Base-by-base conservation (phyloP, 495 filamentous ascomycete genomes). In the Peziza echinospora region DNA sequence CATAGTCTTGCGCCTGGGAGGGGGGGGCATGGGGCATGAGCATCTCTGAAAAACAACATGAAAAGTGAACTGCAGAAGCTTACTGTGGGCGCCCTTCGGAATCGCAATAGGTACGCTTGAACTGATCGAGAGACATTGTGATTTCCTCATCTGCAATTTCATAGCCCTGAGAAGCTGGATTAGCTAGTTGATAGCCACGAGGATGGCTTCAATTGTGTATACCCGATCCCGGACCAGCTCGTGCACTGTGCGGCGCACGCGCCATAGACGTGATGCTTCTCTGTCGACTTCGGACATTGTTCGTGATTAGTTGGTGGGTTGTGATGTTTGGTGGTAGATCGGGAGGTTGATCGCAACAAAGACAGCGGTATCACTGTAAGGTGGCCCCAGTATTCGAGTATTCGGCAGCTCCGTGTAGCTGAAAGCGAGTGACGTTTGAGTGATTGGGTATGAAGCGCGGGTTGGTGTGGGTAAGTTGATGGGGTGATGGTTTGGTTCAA, bases 61-160 rank as follows among this genome's bases (percentile, higher is more conserved):
- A 17, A 37, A 17, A 26, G 44, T 44, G 37, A 46, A 46, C 24
- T 51, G 59, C 60, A n/a, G n/a, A n/a, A n/a, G n/a, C n/a, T n/a
- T n/a, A n/a, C n/a, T 56, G 47, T 37, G 59, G 55, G 7, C 67
- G 73, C 43, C 85, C 86, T 51, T 80, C 73, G 40, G 65, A 63
- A 58, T 77, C 72, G 28, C 69, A 66, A 62, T 75, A 93, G 52
- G 77, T 68, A 7, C 49, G 43, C 46, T 66, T 68, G 67, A 97
- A 97, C 9, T 78, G 71, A 6, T 76, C 70, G 13, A 93, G 76
- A 2, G 79, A 70, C 52, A 93, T 80, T 55, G 72, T 71, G 47
- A 92, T 71, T 71, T 97, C 89, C 22, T 84, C 78, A 43, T 94
- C 84, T 22, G 82, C 67, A 17, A 97, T 68, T 59, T 91, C 80